Conservation (phyloP, 768 basidiomycete genomes). For the Suillus cothurnatus region DNA sequence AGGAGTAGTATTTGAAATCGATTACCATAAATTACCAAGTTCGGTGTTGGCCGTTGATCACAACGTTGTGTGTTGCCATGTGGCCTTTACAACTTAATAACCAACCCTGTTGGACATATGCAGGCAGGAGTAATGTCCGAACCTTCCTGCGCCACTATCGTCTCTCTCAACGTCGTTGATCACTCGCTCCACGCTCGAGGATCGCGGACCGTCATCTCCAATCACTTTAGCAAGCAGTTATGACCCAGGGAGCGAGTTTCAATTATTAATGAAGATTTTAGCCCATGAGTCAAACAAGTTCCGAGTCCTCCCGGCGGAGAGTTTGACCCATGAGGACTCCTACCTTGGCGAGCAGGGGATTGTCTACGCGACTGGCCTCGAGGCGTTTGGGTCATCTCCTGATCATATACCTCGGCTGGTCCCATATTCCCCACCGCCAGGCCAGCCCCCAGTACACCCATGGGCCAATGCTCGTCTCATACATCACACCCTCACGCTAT, state of each 20-base stretch:
- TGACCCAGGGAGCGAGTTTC: neutral
- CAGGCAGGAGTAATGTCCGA: neutral
- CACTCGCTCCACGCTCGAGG: neutral
- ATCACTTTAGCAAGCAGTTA: neutral
- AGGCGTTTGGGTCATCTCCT: neutral
- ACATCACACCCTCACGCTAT: neutral
- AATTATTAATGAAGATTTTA: neutral
- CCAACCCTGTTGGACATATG: too few species aligned
- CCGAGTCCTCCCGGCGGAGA: neutral
- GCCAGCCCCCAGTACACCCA: neutral
- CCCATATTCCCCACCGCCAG: neutral
- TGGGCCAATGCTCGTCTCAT: neutral
- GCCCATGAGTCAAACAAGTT: neutral
- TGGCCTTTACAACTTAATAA: too few species aligned
- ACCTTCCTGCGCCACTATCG: neutral
- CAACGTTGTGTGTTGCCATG: too few species aligned
- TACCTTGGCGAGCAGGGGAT: neutral
- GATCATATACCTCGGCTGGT: neutral
- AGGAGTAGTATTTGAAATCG: neutral
- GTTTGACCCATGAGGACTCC: neutral
- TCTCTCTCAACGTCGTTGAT: neutral
- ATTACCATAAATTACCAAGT: neutral
- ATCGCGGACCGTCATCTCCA: neutral
- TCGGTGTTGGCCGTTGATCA: neutral
- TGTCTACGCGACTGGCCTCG: neutral